Evolutionary conservation across 148 eudicot genomes (phyloP).

Genomic region (Euryodendron excelsum): DNA sequence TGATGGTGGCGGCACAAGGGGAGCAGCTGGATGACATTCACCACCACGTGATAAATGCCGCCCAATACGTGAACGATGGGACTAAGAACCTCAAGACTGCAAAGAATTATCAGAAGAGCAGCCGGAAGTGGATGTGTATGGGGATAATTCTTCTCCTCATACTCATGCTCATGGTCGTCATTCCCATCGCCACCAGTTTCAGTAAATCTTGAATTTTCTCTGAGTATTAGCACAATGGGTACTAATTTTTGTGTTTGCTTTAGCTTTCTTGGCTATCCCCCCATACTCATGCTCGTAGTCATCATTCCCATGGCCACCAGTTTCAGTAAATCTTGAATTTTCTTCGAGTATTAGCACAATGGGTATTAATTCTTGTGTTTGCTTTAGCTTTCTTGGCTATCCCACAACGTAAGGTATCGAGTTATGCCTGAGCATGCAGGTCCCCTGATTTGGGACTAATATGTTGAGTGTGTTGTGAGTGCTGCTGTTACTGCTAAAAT

Average conservation of each 20-base stretch:
- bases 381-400: too few species aligned
- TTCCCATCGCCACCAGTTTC: conserved; percentile 67
- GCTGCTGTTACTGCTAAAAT: too few species aligned
- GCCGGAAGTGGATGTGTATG: conserved; percentile 69
- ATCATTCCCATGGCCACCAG: conserved; percentile 66
- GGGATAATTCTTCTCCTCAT: conserved; percentile 64
- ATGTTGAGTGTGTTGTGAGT: too few species aligned
- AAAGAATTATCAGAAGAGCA: conserved; percentile 65
- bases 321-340: conserved; percentile 51
- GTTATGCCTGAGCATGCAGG: too few species aligned
- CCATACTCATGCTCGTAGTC: conserved; percentile 51
- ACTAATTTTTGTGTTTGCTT: neutral
- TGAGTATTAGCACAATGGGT: too few species aligned
- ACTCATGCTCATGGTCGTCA: conserved; percentile 48
- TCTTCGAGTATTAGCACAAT: neutral
- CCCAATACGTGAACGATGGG: conserved; percentile 67
- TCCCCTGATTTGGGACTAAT: too few species aligned
- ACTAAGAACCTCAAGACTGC: conserved; percentile 63
- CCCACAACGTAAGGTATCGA: too few species aligned
- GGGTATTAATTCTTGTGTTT: neutral
- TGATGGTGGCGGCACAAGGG: conserved; percentile 91
- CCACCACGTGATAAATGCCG: conserved; percentile 82
- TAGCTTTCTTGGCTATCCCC: too few species aligned
- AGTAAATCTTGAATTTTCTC: conserved; percentile 41
- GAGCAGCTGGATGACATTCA: conserved; percentile 91